Base-by-base conservation (phyloP, 495 filamentous ascomycete genomes). In the Pyronema omphalodes region DNA sequence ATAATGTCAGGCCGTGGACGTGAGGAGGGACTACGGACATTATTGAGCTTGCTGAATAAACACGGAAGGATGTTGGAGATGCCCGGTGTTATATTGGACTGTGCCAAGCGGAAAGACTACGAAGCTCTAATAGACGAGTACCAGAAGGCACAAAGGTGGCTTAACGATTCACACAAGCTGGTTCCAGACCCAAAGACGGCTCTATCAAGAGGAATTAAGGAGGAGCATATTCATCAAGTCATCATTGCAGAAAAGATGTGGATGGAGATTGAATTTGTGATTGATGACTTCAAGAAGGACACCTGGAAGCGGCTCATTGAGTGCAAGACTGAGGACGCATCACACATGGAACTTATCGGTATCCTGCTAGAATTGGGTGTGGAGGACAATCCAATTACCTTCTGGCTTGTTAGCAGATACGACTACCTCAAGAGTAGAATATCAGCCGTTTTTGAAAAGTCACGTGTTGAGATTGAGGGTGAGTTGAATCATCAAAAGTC, bases 301-400 rank as follows among this genome's bases (percentile, higher is more conserved):
- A 73, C 86, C 3, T 95, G 93, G 91, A 76, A 76, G 55, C 79
- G 76, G 60, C 71, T 98, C 51, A 76, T 78, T 34, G 79, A 77
- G 54, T 66, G 63, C 12, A 59, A 59, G 37, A 59, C 64, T 8
- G 63, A 66, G 37, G 63, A 65, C 18, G 58, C 37, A 33, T 46
- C 53, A n/a, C 60, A 60, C 37, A 61, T 64, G 55, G 59, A 65
- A 18, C 57, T 64, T 39, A 65, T 63, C 43, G 55, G 82, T 11
- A 75, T 94, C 12, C 73, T 98, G 33, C 67, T 98, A 29, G 88
- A 96, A 67, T 67, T 98, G 14, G 91, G 91, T 18, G 88, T 94
- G 9, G 82, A 91, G 17, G 86, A 96, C 48, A 96, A 94, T 65
- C 91, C 91, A 8, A 89, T 96, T 50, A 93, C 84, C 84, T 75